Evolutionary conservation across 2,329 filamentous ascomycete species (phyloP).

Genomic region (Monilinia polystroma): DNA sequence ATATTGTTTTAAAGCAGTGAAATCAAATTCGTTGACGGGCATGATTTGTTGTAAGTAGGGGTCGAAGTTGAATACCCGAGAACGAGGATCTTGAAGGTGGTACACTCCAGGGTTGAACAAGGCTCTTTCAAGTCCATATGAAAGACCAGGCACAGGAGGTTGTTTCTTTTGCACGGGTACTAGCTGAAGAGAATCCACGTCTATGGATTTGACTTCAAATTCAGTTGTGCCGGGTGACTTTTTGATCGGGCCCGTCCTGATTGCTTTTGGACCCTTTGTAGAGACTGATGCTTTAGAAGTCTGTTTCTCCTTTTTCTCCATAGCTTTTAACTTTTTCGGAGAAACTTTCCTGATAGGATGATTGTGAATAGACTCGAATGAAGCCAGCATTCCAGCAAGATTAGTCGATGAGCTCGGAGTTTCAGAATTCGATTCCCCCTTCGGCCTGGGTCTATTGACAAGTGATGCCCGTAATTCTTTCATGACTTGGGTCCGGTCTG

Average conservation of each 20-base stretch:
- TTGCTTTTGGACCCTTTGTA: background rate
- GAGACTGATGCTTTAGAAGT: background rate
- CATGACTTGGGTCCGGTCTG: conserved; percentile 19
- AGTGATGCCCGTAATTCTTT: conserved; percentile 22
- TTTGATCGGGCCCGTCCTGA: conserved; percentile 16
- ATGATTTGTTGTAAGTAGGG: conserved; percentile 92
- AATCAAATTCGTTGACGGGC: conserved; percentile 91
- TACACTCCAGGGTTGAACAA: conserved; percentile 95
- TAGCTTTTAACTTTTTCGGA: background rate
- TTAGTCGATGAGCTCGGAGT: conserved; percentile 1
- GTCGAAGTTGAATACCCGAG: conserved; percentile 93
- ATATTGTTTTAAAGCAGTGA: conserved; percentile 79
- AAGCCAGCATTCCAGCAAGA: conserved; percentile 17
- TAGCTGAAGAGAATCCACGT: conserved; percentile 34
- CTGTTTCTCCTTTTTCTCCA: background rate
- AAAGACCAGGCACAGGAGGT: conserved; percentile 38
- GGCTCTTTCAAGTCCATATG: conserved; percentile 51
- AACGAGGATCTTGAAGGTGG: conserved; percentile 82
- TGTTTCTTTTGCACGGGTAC: conserved; percentile 34
- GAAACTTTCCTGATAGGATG: background rate
- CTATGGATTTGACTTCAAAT: conserved; percentile 36
- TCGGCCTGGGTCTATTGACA: background rate
- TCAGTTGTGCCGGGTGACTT: conserved; percentile 11
- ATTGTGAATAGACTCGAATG: conserved; percentile 13
- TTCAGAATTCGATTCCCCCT: background rate